Percentiles rank a stretch among this genome's conserved stretches.
These are phyloP conservation scores for Curvularia hawaiiensis DNA, from an alignment of 2,329 filamentous ascomycete species.

Conservation along the genomic window DNA sequence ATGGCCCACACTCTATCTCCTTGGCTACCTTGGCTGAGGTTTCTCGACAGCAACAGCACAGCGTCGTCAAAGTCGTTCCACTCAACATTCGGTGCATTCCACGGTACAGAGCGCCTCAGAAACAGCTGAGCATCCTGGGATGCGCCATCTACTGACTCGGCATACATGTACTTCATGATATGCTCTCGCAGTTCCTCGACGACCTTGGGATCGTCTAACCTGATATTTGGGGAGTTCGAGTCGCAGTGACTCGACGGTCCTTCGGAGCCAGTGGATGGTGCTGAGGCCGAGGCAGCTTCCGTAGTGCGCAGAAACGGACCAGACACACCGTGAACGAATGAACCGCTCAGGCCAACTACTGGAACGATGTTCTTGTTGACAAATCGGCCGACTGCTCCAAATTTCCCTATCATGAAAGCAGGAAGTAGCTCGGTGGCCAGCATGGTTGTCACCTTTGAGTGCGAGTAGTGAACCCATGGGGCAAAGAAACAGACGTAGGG, in stretches of 20 bases:
- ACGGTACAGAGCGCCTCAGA: slow-evolving; percentile 27
- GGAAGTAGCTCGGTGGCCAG: slow-evolving; percentile 34
- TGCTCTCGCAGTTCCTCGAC: slow-evolving; percentile 31
- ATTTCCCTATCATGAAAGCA: slow-evolving; percentile 31
- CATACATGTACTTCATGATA: slow-evolving; percentile 33
- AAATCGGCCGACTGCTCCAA: slow-evolving; percentile 26
- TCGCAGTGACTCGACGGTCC: slow-evolving; percentile 3
- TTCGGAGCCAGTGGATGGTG: slow-evolving; percentile 15
- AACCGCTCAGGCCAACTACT: slow-evolving; percentile 27
- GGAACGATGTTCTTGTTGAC: slow-evolving; percentile 33
- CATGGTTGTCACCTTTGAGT: slow-evolving; percentile 29
- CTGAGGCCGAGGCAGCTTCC: slow-evolving; percentile 16
- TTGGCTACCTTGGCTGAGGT: slow-evolving; percentile 21
- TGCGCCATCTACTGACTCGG: slow-evolving; percentile 35
- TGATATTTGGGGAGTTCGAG: slow-evolving; percentile 1
- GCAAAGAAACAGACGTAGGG: slow-evolving; percentile 41
- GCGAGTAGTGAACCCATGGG: slow-evolving; percentile 40
- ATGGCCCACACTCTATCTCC: slow-evolving; percentile 25
- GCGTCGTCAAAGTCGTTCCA: slow-evolving; percentile 37
- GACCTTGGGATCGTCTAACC: slow-evolving; percentile 23
- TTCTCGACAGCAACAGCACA: slow-evolving; percentile 30
- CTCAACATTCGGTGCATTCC: slow-evolving; percentile 24
- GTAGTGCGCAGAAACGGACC: slow-evolving; percentile 13
- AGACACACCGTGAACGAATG: slow-evolving; percentile 23
- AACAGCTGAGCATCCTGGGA: slow-evolving; percentile 37